Evolutionary conservation across 169 alveolate genomes (phyloP), one percentile per base, ranked within the genome.

Genomic region (Plasmodium knowlesi): DNA sequence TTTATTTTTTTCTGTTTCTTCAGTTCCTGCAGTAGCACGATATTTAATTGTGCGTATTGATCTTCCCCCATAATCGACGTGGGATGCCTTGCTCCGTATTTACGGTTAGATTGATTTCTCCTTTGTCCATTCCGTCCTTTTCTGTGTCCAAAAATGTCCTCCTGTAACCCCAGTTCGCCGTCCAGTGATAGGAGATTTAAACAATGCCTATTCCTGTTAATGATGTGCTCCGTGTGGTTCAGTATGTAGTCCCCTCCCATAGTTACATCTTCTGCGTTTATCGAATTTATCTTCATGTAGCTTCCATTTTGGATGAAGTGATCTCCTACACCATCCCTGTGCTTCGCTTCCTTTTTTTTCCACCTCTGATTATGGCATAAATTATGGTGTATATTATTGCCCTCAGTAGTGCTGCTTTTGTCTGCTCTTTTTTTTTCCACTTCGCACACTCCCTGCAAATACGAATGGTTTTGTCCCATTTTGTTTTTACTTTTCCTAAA

Each of bases 1-100:
- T 91, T 81, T 41, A 91, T 91, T 91, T 91, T 91, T 54, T 91
- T 81, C 74, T 91, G 92, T 19, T 82, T 81, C 57, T 37, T 80
- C 39, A 91, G 76, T 70, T 81, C 95, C 53, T 82, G 72, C 67
- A 82, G 54, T 82, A 91, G 53, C 5, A 91, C 83, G 41, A 81
- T 91, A 71, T 81, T 91, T 81, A 81, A 34, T 53, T 81, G 39
- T 54, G 83, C 53, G 61, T 91, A 46, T 82, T 91, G 71, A 70
- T 91, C 79, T 43, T 78, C 82, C 82, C 32, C 70, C 61, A 6
- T 41, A 9, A 73, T 2, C 14, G 28, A 61, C 79, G 16, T 32
- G 30, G 25, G 70, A n/a, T 67, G 37, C 25, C 76, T 4, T n/a
- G 39, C 76, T 67, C 37, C 10, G 76, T 67, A 25, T 67, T 25